These are phyloP conservation scores for Xerocomus minutiporus DNA, from an alignment of 1,284 basidiomycete species.

Conservation along the genomic window DNA sequence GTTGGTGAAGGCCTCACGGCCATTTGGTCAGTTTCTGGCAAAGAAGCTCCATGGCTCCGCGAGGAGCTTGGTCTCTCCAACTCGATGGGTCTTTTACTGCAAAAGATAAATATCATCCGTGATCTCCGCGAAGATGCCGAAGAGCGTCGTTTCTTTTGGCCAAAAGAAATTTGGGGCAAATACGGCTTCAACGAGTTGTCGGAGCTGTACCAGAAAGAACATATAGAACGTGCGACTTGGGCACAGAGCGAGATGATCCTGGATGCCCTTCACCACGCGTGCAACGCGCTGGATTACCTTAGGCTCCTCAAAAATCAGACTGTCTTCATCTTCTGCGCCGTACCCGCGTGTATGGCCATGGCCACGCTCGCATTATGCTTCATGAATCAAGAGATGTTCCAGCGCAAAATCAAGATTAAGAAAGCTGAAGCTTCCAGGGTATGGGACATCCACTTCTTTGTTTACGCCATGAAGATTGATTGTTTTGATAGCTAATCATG, in stretches of 20 bases:
- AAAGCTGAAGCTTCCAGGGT: constrained; percentile 86
- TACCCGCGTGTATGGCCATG: constrained; percentile 95
- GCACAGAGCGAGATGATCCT: constrained; percentile 86
- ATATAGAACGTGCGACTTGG: constrained; percentile 65
- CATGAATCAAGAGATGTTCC: constrained; percentile 89
- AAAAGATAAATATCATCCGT: constrained; percentile 98
- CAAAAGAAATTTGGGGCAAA: constrained; percentile 83
- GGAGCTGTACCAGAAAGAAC: constrained; percentile 54
- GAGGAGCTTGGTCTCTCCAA: constrained; percentile 86
- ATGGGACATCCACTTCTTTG: constrained; percentile 22
- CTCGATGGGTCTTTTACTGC: constrained; percentile 94
- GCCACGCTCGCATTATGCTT: constrained; percentile 91
- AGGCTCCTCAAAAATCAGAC: constrained; percentile 84
- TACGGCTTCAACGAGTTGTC: constrained; percentile 70
- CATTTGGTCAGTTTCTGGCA: constrained; percentile 83
- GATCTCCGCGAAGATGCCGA: constrained; percentile 94
- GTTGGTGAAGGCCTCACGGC: constrained; percentile 96
- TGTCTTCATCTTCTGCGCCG: constrained; percentile 95
- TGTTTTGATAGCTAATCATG: constrained; percentile 72
- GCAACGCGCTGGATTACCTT: constrained; percentile 88
- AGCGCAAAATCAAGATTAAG: constrained; percentile 91
- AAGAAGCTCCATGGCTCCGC: constrained; percentile 76
- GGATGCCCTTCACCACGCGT: constrained; percentile 83
- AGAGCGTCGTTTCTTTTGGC: constrained; percentile 91
- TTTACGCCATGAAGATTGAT: neutral